Percentiles rank a stretch among this genome's conserved stretches.
Evolutionary conservation across 2,329 filamentous ascomycete genomes (phyloP).

Genomic region (Pseudopithomyces chartarum): DNA sequence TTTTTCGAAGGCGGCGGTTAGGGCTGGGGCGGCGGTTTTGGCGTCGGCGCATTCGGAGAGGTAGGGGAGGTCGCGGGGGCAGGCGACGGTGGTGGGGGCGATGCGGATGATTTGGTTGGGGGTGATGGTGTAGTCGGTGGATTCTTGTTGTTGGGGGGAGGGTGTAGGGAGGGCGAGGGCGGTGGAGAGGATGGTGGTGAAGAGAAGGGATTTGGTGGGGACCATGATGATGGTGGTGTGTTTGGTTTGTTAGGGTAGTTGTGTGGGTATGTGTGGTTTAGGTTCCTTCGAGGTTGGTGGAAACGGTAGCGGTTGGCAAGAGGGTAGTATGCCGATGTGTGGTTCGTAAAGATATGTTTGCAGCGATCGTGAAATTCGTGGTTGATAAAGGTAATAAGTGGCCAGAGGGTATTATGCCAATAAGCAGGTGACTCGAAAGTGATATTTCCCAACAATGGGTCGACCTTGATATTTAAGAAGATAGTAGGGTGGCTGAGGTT

Average conservation of each 20-base stretch:
- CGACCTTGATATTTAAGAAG: no score
- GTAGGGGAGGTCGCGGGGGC: slow-evolving; percentile 50
- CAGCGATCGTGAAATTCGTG: no score
- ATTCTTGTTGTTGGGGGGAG: neutral
- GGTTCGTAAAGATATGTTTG: no score
- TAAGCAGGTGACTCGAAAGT: no score
- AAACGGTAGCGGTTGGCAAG: no score
- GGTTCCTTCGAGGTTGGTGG: no score
- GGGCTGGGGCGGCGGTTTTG: slow-evolving; percentile 61
- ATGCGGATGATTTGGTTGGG: slow-evolving; percentile 54
- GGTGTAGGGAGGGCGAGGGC: slow-evolving; percentile 19
- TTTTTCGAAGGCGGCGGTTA: slow-evolving; percentile 61
- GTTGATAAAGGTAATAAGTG: no score
- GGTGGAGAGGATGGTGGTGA: slow-evolving; percentile 46
- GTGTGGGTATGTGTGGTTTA: no score
- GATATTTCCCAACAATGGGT: no score
- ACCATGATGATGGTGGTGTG: slow-evolving; percentile 27
- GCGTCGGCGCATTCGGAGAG: slow-evolving; percentile 64
- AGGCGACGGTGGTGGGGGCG: slow-evolving; percentile 62
- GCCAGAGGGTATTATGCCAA: no score
- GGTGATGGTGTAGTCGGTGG: slow-evolving; percentile 19
- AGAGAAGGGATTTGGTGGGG: slow-evolving; percentile 25
- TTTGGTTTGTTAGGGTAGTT: neutral
- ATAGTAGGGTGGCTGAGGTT: no score
- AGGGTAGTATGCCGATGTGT: neutral